Evolutionary conservation across 257 asterid genomes (phyloP), one percentile per base, ranked within the genome.

Genomic region (Salvia rosmarinus): DNA sequence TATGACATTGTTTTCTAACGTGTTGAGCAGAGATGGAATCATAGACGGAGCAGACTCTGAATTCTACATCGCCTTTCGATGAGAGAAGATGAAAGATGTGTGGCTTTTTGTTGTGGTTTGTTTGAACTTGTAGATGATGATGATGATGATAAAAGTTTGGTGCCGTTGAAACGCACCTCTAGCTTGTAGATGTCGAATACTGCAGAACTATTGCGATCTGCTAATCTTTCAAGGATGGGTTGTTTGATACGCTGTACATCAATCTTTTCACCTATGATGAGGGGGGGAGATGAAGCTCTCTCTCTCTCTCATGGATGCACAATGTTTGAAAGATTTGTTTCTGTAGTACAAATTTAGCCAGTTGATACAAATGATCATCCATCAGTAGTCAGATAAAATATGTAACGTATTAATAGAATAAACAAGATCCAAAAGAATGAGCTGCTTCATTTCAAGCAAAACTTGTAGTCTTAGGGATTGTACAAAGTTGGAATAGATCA

Each of bases 1-100:
- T 34, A 1, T 47, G 21, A 37, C 25, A 21, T 40, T 11, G 30
- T 54, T 43, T n/a, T 4, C 4, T 67, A 34, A 32, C 14, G 3
- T 25, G 72, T 28, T 44, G 35, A 61, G 75, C 92, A 89, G 98
- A 67, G 94, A 79, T 64, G 75, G 83, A 72, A 88, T 89, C 43
- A 0, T 84, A 1, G 96, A 89, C 6, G 83, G 85, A 44, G 84
- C 73, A 11, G 96, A 89, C 64, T 79, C 95, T 0, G 96, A 89
- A 73, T 82, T 88, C 77, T 88, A 70, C 62, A 78, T 79, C 13
- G 71, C 59, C 68, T 85, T 30, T 68, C 80, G 62, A 66, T 73
- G 75, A 92, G 90, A 30, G 86, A 86, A 56, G 75, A 80, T 2
- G 70, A 78, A n/a, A 67, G 88, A 83, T 60, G 84, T 61, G 5